These are phyloP conservation scores for Epichloe aotearoae DNA, from an alignment of 2,329 filamentous ascomycete species.

Conservation along the genomic window DNA sequence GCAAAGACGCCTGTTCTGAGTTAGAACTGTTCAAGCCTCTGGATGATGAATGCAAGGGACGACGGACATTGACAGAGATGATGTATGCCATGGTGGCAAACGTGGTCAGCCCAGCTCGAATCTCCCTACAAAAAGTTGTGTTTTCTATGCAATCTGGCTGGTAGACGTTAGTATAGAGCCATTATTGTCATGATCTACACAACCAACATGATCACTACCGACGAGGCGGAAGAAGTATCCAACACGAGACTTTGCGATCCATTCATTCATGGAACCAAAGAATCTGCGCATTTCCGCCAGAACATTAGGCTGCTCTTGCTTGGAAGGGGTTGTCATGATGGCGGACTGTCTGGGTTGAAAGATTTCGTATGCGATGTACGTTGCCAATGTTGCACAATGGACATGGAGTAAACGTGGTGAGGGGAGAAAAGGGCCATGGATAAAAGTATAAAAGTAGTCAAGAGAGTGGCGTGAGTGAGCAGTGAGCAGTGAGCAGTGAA, in stretches of 20 bases:
- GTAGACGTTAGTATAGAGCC: background rate
- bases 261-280: constrained; percentile 29
- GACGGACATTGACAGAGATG: constrained; percentile 54
- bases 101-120: constrained; percentile 69
- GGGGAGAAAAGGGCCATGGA: background rate
- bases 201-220: constrained; percentile 4
- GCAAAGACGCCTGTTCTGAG: constrained; percentile 48
- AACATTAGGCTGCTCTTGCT: constrained; percentile 1
- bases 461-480: background rate
- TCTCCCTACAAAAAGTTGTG: constrained; percentile 61
- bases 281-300: constrained; percentile 34
- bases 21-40: background rate
- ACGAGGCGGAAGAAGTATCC: constrained; percentile 5
- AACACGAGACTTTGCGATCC: constrained; percentile 3
- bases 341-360: background rate
- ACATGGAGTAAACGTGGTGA: background rate
- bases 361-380: background rate
- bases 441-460: background rate
- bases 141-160: constrained; percentile 55
- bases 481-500: background rate
- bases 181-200: background rate
- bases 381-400: background rate
- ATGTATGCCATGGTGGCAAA: constrained; percentile 79
- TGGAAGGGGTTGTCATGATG: constrained; percentile 1
- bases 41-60: background rate